Evolutionary conservation across 192 early-diverging fungal genomes (phyloP), one percentile per base, ranked within the genome.

Genomic region (Entomortierella parvispora): DNA sequence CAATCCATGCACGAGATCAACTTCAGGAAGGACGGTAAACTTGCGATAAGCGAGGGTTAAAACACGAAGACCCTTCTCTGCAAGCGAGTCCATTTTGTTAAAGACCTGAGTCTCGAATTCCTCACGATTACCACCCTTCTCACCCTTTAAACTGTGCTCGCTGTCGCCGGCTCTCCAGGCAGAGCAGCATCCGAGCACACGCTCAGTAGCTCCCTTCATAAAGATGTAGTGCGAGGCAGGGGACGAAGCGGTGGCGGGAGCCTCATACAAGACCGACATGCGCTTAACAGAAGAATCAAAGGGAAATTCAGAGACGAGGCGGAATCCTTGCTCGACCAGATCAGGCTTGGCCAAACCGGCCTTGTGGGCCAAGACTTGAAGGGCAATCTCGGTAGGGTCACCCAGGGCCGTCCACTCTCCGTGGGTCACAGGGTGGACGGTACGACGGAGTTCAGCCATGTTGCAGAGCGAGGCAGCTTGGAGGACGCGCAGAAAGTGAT

Each of bases 321-420:
- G 65, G 83, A 87, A 90, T 15, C 75, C 61, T 55, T 80, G 46
- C 55, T 65, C 37, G 42, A 65, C 62, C 68, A 97, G 86, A 60
- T 67, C 80, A 3, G 90, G 90, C 51, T 94, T 91, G 43, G 89
- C 83, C 79, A 93, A 87, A 0, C 89, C 85, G 15, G 90, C 82
- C 72, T 97, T 95, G 58, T 91, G 77, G 1, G 94, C 90, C 58
- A 93, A 92, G 10, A 95, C 91, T 46, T 95, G 90, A 60, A 99
- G 88, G 22, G 96, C 94, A 59, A 96, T 89, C 79, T 99, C 97
- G 0, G 97, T 97, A 15, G 97, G 93, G 65, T 99, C 97, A 43
- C 96, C 94, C 48, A 91, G 86, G 37, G 88, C 78, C 33, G 85
- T 89, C 90, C 92, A 95, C 32, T 89, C 89, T 62, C 90, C 84